A percentile compares a stretch with the other conserved stretches of the same genome.
phyloP scores from a whole-genome alignment of 257 asterid genomes.

The Solanum pennellii region DNA sequence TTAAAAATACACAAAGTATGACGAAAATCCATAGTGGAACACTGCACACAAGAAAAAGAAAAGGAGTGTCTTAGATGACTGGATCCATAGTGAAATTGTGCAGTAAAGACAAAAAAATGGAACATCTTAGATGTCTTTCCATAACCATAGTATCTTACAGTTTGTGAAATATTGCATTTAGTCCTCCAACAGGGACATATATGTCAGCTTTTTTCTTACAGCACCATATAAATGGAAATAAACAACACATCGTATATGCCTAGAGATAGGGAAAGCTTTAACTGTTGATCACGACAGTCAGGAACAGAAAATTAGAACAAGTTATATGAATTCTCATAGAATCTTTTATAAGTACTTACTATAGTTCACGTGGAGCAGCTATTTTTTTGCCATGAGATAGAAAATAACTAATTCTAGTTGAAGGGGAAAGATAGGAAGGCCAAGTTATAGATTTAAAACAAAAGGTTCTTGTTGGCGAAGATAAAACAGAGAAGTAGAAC shows the following conservation, averaged over 20 bases:
- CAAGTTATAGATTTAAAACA: background rate
- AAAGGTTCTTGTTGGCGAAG: background rate
- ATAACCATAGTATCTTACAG: background rate
- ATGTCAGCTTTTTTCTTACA: background rate
- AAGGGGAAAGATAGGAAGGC: background rate
- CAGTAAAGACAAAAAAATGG: background rate
- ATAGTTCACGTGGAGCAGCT: background rate
- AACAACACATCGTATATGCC: background rate
- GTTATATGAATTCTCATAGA: background rate
- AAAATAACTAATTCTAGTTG: background rate
- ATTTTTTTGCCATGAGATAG: background rate
- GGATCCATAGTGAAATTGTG: background rate
- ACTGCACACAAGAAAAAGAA: conserved; percentile 14
- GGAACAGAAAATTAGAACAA: background rate
- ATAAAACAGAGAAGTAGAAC: background rate
- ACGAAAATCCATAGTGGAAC: conserved; percentile 40
- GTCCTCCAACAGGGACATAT: background rate
- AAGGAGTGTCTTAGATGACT: background rate
- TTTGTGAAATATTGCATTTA: background rate
- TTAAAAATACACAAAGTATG: conserved; percentile 25
- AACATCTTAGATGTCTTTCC: background rate
- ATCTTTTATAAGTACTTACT: background rate
- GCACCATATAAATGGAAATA: background rate
- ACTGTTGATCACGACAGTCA: background rate
- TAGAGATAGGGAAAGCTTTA: background rate